Base-by-base conservation (phyloP, 1,284 basidiomycete genomes). In the Naganishia albida region DNA sequence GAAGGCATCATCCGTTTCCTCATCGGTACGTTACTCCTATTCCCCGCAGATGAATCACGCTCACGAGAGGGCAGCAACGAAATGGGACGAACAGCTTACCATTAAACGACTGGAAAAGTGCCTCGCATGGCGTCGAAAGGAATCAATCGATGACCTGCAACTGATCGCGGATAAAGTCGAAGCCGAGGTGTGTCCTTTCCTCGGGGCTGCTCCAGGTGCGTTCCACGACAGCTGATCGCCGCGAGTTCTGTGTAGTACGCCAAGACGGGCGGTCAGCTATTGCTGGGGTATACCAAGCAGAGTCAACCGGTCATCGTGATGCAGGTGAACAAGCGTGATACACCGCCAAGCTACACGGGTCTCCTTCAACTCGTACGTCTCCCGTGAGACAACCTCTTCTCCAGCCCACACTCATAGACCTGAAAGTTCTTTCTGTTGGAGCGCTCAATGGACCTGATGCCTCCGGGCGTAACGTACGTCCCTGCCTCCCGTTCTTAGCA, bases 351-450 rank as follows among this genome's bases (percentile, higher is more conserved):
- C 18, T 51, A 64, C 26, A 28, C 51, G 28, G 66, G 66, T 0
- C 53, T 67, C 38, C n/a, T 67, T 15, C 66, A 67, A 51, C 50
- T 67, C 50, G 66, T 67, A 56, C 44, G 62, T 51, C 16, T 12
- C 7, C n/a, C n/a, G n/a, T n/a, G n/a, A n/a, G n/a, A n/a, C n/a
- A n/a, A n/a, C n/a, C 43, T 59, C 26, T 28, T 7, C 18, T 15
- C 18, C 23, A 39, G 4, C 34, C 28, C 20, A 12, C 25, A 16
- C n/a, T 49, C 18, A 15, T 16, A 8, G 34, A 10, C 50, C 12
- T 26, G 4, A 1, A 52, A 75, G 75, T 65, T 77, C 25, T 77
- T 74, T 67, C 70, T 76, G 67, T 59, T 77, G 26, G 77, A 78
- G 55, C 67, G 77, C 40, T 73, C 74, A 1, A 69, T 69, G 20